phyloP scores from a whole-genome alignment of 2,329 filamentous ascomycete genomes.

The Macroventuria anomochaeta region DNA sequence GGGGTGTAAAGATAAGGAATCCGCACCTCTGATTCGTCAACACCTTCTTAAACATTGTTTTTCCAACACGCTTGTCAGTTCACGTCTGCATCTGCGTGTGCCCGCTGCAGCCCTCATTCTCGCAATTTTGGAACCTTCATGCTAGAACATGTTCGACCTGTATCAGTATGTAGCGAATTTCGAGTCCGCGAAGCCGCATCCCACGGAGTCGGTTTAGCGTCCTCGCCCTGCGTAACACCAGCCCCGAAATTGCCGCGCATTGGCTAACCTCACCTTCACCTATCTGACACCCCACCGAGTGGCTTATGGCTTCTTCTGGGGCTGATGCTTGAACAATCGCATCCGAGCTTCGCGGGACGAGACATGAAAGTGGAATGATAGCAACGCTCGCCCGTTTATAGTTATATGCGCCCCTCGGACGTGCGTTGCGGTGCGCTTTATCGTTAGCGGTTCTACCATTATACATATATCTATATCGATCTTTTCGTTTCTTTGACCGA shows the following conservation, averaged over 20 bases:
- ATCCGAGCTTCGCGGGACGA: slow-evolving; percentile 24
- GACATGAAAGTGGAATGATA: slow-evolving; percentile 12
- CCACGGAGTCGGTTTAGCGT: slow-evolving; percentile 14
- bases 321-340: slow-evolving; percentile 22
- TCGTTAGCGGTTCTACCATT: slow-evolving; percentile 1
- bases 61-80: neutral
- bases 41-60: neutral
- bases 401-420: slow-evolving; percentile 20
- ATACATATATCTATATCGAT: neutral
- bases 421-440: neutral
- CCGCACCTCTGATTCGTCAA: slow-evolving; percentile 1
- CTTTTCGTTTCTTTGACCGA: neutral
- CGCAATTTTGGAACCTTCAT: slow-evolving; percentile 1
- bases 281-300: slow-evolving; percentile 41
- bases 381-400: slow-evolving; percentile 13
- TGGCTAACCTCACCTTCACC: slow-evolving; percentile 32
- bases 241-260: slow-evolving; percentile 28
- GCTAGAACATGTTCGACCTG: neutral
- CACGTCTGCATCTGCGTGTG: slow-evolving; percentile 4
- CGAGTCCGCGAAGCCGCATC: slow-evolving; percentile 3
- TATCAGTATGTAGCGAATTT: neutral
- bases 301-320: slow-evolving; percentile 28
- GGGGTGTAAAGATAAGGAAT: slow-evolving; percentile 13
- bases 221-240: slow-evolving; percentile 29
- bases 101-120: slow-evolving; percentile 5